Base-by-base conservation (phyloP, 495 filamentous ascomycete species). In the Sphaerosporella brunnea region DNA sequence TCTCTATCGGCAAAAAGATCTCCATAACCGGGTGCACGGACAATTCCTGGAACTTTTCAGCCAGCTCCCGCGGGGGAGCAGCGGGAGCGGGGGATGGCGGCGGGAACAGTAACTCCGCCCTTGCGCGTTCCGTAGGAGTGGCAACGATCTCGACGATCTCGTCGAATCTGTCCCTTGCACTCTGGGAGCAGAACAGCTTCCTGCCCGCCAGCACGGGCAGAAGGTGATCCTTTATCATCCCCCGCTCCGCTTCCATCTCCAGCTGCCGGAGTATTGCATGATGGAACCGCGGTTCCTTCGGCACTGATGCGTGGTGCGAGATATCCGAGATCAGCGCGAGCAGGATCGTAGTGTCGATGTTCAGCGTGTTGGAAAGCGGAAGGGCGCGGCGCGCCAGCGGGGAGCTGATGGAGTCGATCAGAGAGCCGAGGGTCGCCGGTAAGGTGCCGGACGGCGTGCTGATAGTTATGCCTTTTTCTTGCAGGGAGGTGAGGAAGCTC, bases 381-480 rank as follows among this genome's bases (percentile, higher is more conserved):
- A 23, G 19, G 8, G 30, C 24, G 30, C 44, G 44, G 11, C 44
- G 44, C 25, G 25, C 9, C 2, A 36, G 21, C 5, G 44, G 44
- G n/a, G 44, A 35, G 3, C 13, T 16, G 44, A 47, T 10, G 44
- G 15, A 9, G 2, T 10, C 10, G 4, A 47, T 20, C 2, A 47
- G 25, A 8, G 34, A 24, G 24, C 11, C 10, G 44, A 47, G 34
- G 28, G 47, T 5, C 3, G 23, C 24, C 20, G 40, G 25, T 15
- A 4, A 9, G 19, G 15, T 9, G 36, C 48, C 15, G 45, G 26
- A 9, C 13, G 26, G 37, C 25, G 66, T 71, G 41, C 70, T 62
- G 9, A 83, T 65, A 11, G 57, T 61, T 15, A 73, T 66, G 16
- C 76, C 77, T 49, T 72, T 74, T 20, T 67, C 61, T 26, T 71